Conservation (phyloP, 768 basidiomycete species). For the Inosperma sp. region DNA sequence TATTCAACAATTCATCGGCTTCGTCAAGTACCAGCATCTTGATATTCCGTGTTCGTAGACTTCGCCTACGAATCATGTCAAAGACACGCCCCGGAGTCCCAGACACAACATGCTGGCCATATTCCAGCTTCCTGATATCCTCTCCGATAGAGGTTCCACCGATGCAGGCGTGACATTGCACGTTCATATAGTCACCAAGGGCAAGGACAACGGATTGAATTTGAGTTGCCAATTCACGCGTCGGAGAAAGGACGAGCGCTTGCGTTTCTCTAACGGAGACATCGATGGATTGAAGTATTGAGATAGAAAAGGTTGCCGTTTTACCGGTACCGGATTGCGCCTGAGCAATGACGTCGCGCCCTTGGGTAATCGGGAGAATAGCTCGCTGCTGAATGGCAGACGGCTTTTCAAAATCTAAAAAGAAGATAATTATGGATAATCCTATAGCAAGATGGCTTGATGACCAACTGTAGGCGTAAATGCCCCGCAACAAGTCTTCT, state of each 20-base stretch:
- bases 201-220: conserved; percentile 97
- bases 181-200: conserved; percentile 98
- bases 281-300: conserved; percentile 97
- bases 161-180: conserved; percentile 97
- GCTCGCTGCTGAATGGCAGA: conserved; percentile 99
- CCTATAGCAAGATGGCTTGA: neutral
- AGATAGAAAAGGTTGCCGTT: conserved; percentile 98
- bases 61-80: conserved; percentile 96
- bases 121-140: conserved; percentile 95
- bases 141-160: conserved; percentile 97
- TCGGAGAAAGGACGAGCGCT: conserved; percentile 93
- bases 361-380: conserved; percentile 92
- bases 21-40: conserved; percentile 96
- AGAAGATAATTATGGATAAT: conserved; percentile 2
- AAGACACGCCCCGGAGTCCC: conserved; percentile 98
- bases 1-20: conserved; percentile 94
- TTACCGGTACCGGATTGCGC: conserved; percentile 99
- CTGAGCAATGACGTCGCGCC: conserved; percentile 97
- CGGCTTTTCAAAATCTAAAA: conserved; percentile 87
- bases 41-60: conserved; percentile 92
- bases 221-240: conserved; percentile 98
- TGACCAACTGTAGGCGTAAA: conserved; percentile 91
- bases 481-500: conserved; percentile 91
- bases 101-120: conserved; percentile 95
- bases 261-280: conserved; percentile 91